Evolutionary conservation across 2,329 filamentous ascomycete species (phyloP).

Genomic region (Ophiostoma pallidulum): DNA sequence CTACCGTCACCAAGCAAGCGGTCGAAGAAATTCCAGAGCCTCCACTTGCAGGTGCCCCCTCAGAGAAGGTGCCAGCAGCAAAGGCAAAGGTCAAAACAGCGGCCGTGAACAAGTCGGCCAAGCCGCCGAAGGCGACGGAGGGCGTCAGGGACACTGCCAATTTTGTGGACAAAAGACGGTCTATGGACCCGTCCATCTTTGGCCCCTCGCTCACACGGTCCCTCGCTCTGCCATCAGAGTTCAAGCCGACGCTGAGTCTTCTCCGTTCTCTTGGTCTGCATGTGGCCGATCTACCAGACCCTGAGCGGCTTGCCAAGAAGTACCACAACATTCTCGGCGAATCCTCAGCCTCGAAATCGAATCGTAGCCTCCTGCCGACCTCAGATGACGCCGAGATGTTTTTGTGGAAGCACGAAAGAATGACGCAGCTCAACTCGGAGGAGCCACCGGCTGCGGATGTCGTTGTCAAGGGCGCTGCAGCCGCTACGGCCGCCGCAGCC

Average conservation of each 20-base stretch:
- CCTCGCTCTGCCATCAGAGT: constrained; percentile 34
- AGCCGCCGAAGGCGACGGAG: constrained; percentile 11
- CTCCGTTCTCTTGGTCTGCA: constrained; percentile 36
- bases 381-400: constrained; percentile 45
- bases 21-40: background rate
- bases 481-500: constrained; percentile 16
- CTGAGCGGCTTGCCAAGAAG: constrained; percentile 38
- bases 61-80: constrained; percentile 16
- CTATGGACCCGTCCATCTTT: constrained; percentile 30
- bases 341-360: background rate
- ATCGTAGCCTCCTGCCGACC: constrained; percentile 20
- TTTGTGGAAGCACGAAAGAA: constrained; percentile 47
- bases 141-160: constrained; percentile 6
- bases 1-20: constrained; percentile 25
- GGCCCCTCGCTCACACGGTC: constrained; percentile 39
- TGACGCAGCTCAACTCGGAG: constrained; percentile 45
- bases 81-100: constrained; percentile 18
- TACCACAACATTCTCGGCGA: constrained; percentile 22
- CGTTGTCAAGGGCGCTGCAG: background rate
- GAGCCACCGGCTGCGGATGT: constrained; percentile 16
- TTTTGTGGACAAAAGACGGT: constrained; percentile 14
- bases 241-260: constrained; percentile 36
- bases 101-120: background rate
- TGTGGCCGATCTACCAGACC: constrained; percentile 38
- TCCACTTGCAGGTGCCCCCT: background rate